Evolutionary conservation across 1,139 yeast species (phyloP).

Genomic region (Kodamaea anthophila): DNA sequence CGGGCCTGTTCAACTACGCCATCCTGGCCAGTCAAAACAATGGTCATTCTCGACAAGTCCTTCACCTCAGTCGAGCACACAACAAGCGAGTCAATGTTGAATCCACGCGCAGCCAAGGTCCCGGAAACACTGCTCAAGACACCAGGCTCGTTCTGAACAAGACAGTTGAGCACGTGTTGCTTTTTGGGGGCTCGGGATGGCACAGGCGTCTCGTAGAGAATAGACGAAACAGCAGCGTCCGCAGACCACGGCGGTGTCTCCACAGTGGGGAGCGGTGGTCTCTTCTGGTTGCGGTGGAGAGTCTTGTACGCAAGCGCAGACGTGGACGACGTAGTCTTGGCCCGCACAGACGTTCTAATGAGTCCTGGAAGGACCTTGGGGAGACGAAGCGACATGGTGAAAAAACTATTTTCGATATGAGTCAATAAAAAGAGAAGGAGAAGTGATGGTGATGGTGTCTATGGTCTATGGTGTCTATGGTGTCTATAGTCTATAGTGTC

Average conservation of each 20-base stretch:
- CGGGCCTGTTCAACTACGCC: slow-evolving; percentile 98
- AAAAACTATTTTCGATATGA: too few species aligned
- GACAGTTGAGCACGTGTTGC: slow-evolving; percentile 89
- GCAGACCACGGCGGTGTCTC: slow-evolving; percentile 96
- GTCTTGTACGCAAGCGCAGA: slow-evolving; percentile 93
- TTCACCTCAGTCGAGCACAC: slow-evolving; percentile 96
- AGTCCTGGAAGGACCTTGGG: too few species aligned
- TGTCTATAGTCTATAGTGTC: too few species aligned
- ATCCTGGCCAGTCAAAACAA: slow-evolving; percentile 89
- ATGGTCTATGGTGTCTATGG: too few species aligned
- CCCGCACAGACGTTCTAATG: slow-evolving; percentile 17
- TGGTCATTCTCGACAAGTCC: slow-evolving; percentile 94
- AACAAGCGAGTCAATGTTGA: slow-evolving; percentile 93
- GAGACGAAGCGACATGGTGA: too few species aligned
- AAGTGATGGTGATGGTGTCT: too few species aligned
- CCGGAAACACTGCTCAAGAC: slow-evolving; percentile 91
- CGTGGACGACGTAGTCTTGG: slow-evolving; percentile 56
- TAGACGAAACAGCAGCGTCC: slow-evolving; percentile 91
- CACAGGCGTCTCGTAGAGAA: slow-evolving; percentile 87
- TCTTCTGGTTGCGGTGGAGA: slow-evolving; percentile 74
- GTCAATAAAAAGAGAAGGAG: too few species aligned
- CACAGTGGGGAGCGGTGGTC: slow-evolving; percentile 91
- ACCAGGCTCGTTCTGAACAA: slow-evolving; percentile 98
- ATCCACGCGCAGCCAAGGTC: slow-evolving; percentile 95
- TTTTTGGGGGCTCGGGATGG: slow-evolving; percentile 63